A percentile compares a stretch with the other conserved stretches of the same genome.
Conservation (phyloP, 139 green algal genomes). For the Spirogloea muscicola region DNA sequence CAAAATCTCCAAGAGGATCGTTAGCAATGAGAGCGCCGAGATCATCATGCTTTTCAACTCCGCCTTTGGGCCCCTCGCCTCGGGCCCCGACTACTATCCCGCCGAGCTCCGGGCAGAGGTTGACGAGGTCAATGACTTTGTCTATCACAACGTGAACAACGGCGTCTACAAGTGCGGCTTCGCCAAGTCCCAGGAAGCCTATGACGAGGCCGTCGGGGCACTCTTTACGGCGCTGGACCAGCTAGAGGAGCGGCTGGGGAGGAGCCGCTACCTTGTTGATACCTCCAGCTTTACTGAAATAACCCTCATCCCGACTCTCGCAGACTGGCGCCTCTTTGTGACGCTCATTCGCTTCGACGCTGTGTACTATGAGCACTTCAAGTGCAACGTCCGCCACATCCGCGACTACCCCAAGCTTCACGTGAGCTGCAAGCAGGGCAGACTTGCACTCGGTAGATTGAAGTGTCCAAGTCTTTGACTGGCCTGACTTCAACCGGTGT, state of each 20-base stretch:
- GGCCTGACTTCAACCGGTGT: too few relatives aligned
- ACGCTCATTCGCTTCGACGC: conserved; percentile 74
- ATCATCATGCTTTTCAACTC: conserved; percentile 83
- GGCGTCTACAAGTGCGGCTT: conserved; percentile 91
- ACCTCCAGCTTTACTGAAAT: too few relatives aligned
- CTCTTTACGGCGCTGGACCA: conserved; percentile 14
- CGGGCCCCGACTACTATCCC: conserved; percentile 56
- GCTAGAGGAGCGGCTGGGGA: conserved; percentile 2
- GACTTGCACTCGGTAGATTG: too few relatives aligned
- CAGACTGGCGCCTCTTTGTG: conserved; percentile 85
- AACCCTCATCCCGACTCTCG: conserved; percentile 80
- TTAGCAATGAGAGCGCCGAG: conserved; percentile 92
- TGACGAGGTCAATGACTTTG: conserved; percentile 65
- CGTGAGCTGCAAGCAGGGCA: too few relatives aligned
- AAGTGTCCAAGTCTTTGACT: too few relatives aligned
- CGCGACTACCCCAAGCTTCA: too few relatives aligned
- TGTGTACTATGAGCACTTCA: conserved; percentile 73
- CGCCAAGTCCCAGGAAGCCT: conserved; percentile 26
- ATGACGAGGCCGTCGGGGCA: conserved; percentile 11
- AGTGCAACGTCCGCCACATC: conserved; percentile 66
- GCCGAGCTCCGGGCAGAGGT: conserved; percentile 20
- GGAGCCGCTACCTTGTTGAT: conserved; percentile 75
- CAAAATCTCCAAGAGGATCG: conserved; percentile 79
- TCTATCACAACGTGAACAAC: conserved; percentile 88
- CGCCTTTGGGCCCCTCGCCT: conserved; percentile 76